These are phyloP conservation scores for Ceratocystis huliohia DNA, from an alignment of 2,329 filamentous ascomycete genomes.

Conservation along the genomic window DNA sequence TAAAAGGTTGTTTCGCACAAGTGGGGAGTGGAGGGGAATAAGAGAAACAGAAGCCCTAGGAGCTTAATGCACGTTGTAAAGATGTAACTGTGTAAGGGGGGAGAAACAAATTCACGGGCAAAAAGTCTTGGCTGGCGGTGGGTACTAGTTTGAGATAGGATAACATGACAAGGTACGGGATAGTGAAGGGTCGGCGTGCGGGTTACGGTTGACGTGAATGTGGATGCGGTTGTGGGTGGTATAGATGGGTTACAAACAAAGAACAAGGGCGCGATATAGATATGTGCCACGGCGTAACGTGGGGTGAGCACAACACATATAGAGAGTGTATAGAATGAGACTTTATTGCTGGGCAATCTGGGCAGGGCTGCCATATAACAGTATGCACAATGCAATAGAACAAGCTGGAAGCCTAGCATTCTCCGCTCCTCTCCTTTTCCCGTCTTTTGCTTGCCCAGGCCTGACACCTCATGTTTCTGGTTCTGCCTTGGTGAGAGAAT, in stretches of 20 bases:
- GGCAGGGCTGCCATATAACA: too few species aligned
- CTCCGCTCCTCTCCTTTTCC: not conserved
- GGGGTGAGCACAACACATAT: too few species aligned
- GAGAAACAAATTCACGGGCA: not conserved
- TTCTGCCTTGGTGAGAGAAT: not conserved
- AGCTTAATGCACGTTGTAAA: too few species aligned
- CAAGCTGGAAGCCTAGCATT: not conserved
- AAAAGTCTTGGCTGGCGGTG: not conserved
- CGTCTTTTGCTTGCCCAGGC: not conserved
- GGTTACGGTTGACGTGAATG: too few species aligned
- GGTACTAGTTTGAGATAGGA: not conserved
- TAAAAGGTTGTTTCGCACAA: constrained; percentile 1
- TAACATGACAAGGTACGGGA: not conserved
- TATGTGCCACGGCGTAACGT: too few species aligned
- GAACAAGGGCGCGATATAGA: too few species aligned
- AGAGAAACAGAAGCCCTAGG: not conserved
- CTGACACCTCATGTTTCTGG: not conserved
- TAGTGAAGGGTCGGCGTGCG: too few species aligned
- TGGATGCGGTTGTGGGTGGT: too few species aligned
- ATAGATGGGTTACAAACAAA: too few species aligned
- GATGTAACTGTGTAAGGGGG: not conserved
- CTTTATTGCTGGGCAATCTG: too few species aligned
- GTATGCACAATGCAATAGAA: too few species aligned
- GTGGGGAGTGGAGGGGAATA: not conserved
- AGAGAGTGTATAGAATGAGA: too few species aligned